A percentile compares a stretch with the other conserved stretches of the same genome.
Evolutionary conservation across 2,329 filamentous ascomycete genomes (phyloP).

Genomic region (Fusarium verrucosum): DNA sequence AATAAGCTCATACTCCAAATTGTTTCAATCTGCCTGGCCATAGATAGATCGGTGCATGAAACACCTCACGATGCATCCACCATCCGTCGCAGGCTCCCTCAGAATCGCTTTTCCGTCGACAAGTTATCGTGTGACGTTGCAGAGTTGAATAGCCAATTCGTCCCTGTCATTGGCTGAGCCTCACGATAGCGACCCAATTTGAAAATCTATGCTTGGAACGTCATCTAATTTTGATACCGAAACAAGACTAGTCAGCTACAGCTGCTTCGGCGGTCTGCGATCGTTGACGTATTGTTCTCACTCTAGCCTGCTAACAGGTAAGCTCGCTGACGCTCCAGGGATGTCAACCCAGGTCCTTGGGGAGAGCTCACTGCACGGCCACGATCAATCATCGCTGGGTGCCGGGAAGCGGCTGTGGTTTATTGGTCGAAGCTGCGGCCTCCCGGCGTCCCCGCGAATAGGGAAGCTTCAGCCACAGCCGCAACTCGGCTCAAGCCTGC

Average conservation of each 20-base stretch:
- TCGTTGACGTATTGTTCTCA: constrained; percentile 13
- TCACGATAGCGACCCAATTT: background rate
- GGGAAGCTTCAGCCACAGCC: constrained; percentile 41
- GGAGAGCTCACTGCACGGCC: constrained; percentile 35
- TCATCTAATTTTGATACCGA: constrained; percentile 30
- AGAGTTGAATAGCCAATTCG: background rate
- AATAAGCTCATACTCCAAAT: background rate
- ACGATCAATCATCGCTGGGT: constrained; percentile 17
- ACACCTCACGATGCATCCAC: constrained; percentile 3
- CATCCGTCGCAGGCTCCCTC: constrained; percentile 9
- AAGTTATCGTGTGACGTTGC: background rate
- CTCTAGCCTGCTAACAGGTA: constrained; percentile 37
- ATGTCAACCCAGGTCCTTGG: background rate
- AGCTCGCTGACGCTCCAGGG: constrained; percentile 30
- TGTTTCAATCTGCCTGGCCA: background rate
- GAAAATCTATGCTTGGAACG: background rate
- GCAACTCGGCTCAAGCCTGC: constrained; percentile 25
- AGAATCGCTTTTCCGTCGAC: background rate
- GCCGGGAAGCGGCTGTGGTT: background rate
- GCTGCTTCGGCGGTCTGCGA: constrained; percentile 21
- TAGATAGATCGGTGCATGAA: background rate
- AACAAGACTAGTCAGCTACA: constrained; percentile 24
- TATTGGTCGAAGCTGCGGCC: constrained; percentile 40
- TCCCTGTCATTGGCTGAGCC: constrained; percentile 1
- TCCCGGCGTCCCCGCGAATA: constrained; percentile 42